Conservation (phyloP, 208 protist genomes). For the Trypanosoma cruzi region DNA sequence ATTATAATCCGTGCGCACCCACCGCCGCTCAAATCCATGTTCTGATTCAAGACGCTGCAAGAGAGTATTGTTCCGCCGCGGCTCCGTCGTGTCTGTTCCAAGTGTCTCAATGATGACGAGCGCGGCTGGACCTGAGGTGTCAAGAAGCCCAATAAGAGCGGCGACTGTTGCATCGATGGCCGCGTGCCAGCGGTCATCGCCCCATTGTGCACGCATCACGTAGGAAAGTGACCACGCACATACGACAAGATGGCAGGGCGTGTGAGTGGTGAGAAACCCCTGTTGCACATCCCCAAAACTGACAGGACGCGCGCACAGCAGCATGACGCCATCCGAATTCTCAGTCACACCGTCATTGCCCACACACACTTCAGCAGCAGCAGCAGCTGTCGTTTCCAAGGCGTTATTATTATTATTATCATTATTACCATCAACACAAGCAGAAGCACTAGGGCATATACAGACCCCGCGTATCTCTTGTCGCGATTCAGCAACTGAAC, state of each 20-base stretch:
- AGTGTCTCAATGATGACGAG: slow-evolving; percentile 85
- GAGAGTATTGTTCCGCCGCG: slow-evolving; percentile 71
- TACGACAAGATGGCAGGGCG: slow-evolving; percentile 50
- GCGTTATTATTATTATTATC: slow-evolving; percentile 6
- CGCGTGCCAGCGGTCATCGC: slow-evolving; percentile 59
- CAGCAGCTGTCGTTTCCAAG: background rate
- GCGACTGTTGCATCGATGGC: slow-evolving; percentile 52
- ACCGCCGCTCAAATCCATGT: slow-evolving; percentile 57
- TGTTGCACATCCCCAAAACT: slow-evolving; percentile 52
- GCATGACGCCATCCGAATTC: slow-evolving; percentile 5
- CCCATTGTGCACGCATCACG: slow-evolving; percentile 81
- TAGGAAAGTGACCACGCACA: slow-evolving; percentile 90
- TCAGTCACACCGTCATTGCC: background rate
- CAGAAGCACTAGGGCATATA: slow-evolving; percentile 2
- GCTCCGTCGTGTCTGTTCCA: slow-evolving; percentile 52
- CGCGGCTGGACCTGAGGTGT: slow-evolving; percentile 28
- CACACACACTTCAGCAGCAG: background rate
- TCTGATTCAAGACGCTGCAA: slow-evolving; percentile 54
- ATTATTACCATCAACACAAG: slow-evolving; percentile 1
- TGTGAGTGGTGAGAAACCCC: slow-evolving; percentile 45
- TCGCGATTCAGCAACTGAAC: slow-evolving; percentile 15
- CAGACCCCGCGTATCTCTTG: slow-evolving; percentile 8
- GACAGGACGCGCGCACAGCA: slow-evolving; percentile 49
- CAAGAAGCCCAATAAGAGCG: slow-evolving; percentile 30
- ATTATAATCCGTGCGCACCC: slow-evolving; percentile 85